phyloP scores from a whole-genome alignment of 2,329 filamentous ascomycete species.

The Bipolaris sorokiniana region DNA sequence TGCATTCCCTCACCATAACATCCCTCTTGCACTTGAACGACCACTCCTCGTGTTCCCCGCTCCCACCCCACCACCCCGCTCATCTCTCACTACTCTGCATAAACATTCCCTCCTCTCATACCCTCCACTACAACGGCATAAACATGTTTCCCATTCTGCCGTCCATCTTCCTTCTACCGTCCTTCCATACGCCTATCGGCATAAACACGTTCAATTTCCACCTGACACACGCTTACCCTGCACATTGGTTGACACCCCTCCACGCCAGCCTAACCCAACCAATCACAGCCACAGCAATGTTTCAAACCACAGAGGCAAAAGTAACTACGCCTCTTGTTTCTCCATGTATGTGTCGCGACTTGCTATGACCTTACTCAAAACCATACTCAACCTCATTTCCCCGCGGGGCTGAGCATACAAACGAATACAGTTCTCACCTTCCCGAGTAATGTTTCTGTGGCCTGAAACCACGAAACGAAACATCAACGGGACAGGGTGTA shows the following conservation, averaged over 20 bases:
- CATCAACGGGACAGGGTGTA: background rate
- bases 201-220: slow-evolving; percentile 1
- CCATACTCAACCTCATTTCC: background rate
- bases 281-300: background rate
- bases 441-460: background rate
- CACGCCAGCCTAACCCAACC: background rate
- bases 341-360: background rate
- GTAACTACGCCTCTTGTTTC: background rate
- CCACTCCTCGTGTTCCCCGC: background rate
- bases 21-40: background rate
- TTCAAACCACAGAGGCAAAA: background rate
- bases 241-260: background rate
- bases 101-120: background rate
- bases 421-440: background rate
- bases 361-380: background rate
- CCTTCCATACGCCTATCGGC: background rate
- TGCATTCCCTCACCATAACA: background rate
- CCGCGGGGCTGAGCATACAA: background rate
- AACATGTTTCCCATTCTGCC: background rate
- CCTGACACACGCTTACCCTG: background rate
- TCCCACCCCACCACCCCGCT: background rate
- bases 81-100: background rate
- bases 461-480: background rate
- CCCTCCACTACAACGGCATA: background rate
- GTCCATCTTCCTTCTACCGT: background rate